These are phyloP conservation scores for Nicotiana undulata DNA, from an alignment of 257 asterid species.

Conservation along the genomic window DNA sequence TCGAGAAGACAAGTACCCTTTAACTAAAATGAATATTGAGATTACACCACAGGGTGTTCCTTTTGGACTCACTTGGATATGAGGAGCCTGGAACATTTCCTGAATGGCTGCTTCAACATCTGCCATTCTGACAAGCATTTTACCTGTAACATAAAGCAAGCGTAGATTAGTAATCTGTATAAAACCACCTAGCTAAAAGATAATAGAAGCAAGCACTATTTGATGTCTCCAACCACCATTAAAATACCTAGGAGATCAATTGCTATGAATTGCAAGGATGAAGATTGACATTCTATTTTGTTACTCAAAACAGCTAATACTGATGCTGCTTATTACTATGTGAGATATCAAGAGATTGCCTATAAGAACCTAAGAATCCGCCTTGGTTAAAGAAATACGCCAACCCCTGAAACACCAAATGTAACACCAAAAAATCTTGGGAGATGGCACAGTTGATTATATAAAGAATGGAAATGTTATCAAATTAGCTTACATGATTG, in stretches of 20 bases:
- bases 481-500: neutral
- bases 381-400: neutral
- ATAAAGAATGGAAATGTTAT: neutral
- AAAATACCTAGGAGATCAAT: neutral
- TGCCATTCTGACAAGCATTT: conserved; percentile 51
- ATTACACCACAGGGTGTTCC: neutral
- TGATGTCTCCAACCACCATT: neutral
- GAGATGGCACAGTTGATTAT: neutral
- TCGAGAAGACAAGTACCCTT: neutral
- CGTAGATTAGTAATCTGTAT: neutral
- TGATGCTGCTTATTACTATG: neutral
- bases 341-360: neutral
- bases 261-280: neutral
- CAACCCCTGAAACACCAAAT: neutral
- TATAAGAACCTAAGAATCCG: neutral
- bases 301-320: neutral
- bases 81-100: conserved; percentile 99
- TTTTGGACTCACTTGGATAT: conserved; percentile 66
- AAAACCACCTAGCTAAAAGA: neutral
- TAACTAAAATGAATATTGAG: neutral
- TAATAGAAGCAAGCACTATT: neutral
- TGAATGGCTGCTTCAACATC: conserved; percentile 85
- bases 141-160: conserved; percentile 36
- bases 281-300: neutral
- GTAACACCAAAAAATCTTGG: neutral